phyloP scores from a whole-genome alignment of 352 stramenopile genomes.

The Plasmopara muralis region DNA sequence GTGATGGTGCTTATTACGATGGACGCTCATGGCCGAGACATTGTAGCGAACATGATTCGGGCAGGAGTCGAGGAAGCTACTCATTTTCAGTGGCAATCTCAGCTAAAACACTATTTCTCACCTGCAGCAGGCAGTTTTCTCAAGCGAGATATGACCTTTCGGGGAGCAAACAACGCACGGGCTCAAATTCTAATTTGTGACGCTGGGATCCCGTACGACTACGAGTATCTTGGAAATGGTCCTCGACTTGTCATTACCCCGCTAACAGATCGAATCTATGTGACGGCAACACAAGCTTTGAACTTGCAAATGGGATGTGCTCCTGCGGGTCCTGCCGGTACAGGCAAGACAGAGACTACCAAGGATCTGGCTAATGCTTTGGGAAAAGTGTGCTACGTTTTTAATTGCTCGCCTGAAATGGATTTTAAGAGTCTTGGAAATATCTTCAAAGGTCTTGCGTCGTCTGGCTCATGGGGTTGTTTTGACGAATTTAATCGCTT shows the following conservation, averaged over 20 bases:
- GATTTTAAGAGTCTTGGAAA: slow-evolving; percentile 95
- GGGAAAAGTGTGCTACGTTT: slow-evolving; percentile 94
- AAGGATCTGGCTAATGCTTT: slow-evolving; percentile 93
- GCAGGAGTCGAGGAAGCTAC: slow-evolving; percentile 75
- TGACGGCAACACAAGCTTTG: slow-evolving; percentile 92
- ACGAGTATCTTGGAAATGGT: slow-evolving; percentile 95
- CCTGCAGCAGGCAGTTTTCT: slow-evolving; percentile 83
- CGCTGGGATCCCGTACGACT: slow-evolving; percentile 93
- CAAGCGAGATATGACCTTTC: slow-evolving; percentile 87
- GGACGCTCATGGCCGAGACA: slow-evolving; percentile 92
- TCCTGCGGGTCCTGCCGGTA: slow-evolving; percentile 78
- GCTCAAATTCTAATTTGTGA: slow-evolving; percentile 90
- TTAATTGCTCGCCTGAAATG: slow-evolving; percentile 95
- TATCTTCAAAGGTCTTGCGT: slow-evolving; percentile 95
- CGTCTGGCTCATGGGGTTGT: slow-evolving; percentile 92
- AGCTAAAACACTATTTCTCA: slow-evolving; percentile 94
- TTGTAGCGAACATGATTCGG: slow-evolving; percentile 94
- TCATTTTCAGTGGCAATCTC: slow-evolving; percentile 92
- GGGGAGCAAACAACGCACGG: slow-evolving; percentile 65
- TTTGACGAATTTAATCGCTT: slow-evolving; percentile 97
- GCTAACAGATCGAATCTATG: slow-evolving; percentile 95
- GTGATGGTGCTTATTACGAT: slow-evolving; percentile 96
- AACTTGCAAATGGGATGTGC: slow-evolving; percentile 89
- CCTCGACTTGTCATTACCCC: slow-evolving; percentile 93
- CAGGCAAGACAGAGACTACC: slow-evolving; percentile 93